Base-by-base conservation (phyloP, 352 stramenopile genomes). In the Pythium sp. region DNA sequence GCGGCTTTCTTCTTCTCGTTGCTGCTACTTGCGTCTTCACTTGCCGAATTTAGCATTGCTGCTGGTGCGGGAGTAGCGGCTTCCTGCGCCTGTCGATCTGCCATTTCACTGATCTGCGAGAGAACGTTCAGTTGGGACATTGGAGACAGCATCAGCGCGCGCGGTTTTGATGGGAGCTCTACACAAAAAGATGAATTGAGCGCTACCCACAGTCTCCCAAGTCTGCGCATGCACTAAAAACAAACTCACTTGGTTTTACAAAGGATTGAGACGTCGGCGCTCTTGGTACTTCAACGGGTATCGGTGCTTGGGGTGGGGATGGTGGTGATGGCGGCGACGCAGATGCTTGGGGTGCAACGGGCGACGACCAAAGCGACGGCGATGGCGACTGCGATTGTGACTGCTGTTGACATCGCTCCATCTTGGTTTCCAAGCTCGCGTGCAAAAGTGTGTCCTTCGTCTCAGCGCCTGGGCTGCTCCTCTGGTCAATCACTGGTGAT, bases 71-170 rank as follows among this genome's bases (percentile, higher is more conserved):
- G 57, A 22, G 24, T 51, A 4, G 38, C n/a, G n/a, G 65, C 18
- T 34, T 62, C 60, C 26, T 46, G 58, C 28, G 61, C 72, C 20
- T 74, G 70, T 51, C 49, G 69, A 53, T 88, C 82, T 3, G 80
- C 86, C 26, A 93, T 69, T 58, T 86, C 80, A 55, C 86, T 93
- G 64, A 93, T 90, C 67, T 92, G 82, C 2, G 86, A 89, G 12
- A 93, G 78, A 24, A 92, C 79, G 68, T 93, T 71, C 12, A 93
- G 70, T 59, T 93, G 86, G 20, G 86, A 91, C 18, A 74, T 77
- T 0, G 86, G 86, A 43, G 86, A 93, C 58, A 93, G 69, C 56
- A 79, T 28, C 30, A 90, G 46, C 58, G 84, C 71, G 22, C 64
- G 68, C 9, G 54, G 28, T 24, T 24, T 51, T 9, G 38, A n/a